Percentiles rank a stretch among this genome's conserved stretches.
phyloP scores from a whole-genome alignment of 306 rosid species.

The Medicago arabica region DNA sequence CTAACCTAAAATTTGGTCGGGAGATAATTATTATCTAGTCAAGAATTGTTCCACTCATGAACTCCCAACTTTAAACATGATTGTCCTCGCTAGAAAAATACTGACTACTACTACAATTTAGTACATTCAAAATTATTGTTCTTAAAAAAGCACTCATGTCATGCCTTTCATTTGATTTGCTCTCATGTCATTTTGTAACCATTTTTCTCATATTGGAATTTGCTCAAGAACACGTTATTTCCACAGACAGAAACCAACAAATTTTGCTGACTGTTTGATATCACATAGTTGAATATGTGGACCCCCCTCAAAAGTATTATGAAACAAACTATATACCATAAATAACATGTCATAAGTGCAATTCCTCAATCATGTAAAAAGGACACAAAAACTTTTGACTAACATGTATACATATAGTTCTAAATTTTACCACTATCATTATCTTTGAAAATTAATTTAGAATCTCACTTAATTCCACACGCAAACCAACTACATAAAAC shows the following conservation, averaged over 20 bases:
- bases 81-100: no score
- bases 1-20: no score
- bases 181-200: constrained; percentile 19
- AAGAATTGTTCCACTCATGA: no score
- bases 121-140: neutral
- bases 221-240: constrained; percentile 40
- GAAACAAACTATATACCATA: constrained; percentile 23
- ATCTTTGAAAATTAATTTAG: constrained; percentile 21
- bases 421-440: constrained; percentile 12
- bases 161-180: neutral
- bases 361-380: constrained; percentile 15
- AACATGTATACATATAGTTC: neutral
- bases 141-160: constrained; percentile 8
- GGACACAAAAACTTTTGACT: constrained; percentile 33
- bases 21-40: no score
- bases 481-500: constrained; percentile 11
- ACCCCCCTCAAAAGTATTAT: constrained; percentile 31
- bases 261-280: constrained; percentile 33
- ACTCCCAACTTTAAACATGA: no score
- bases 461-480: constrained; percentile 27
- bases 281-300: constrained; percentile 42
- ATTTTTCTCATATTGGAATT: constrained; percentile 35
- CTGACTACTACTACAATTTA: no score
- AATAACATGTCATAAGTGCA: constrained; percentile 27
- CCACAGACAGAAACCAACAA: constrained; percentile 49